Evolutionary conservation across 805 yeast species (phyloP), one percentile per base, ranked within the genome.

Genomic region (Ogataea allantospora): DNA sequence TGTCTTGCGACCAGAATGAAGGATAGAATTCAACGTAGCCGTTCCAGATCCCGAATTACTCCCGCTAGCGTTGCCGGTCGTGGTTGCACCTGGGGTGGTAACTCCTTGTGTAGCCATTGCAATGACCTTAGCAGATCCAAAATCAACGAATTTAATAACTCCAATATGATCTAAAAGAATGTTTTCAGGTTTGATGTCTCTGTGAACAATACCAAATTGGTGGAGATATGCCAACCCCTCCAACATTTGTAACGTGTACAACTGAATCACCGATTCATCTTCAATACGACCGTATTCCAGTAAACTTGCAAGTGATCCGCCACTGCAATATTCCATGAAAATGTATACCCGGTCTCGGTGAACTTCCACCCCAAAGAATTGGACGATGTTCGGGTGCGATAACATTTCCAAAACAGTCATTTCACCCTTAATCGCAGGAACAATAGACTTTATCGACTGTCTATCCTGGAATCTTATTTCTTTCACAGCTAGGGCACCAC

Each of bases 241-340:
- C 30, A 93, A 73, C 84, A 93, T 78, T 58, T 93, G 97, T 40
- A 91, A 64, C 0, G 96, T 78, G 58, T 89, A 91, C 19, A 89
- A 83, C 59, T 88, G 96, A 20, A 88, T 80, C 6, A 93, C 93
- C 61, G 85, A 73, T 58, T 93, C 99, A 61, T 93, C 98, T 57
- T 88, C 97, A 51, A 93, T 88, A 43, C 97, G 69, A 7, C 99
- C 98, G 57, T 88, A 93, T 40, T 86, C 88, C 44, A 93, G 69
- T 30, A 89, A 65, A 6, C 85, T 78, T 0, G 96, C 88, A 41
- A 93, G 68, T 0, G 98, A 89, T 1, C 98, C 98, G 26, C 96
- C 93, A 51, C 89, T 95, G 67, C 99, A 93, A 63, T 77, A 89
- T 63, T 93, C 99, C 99, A 93, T 93, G 60, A 93, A 93, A 21